Evolutionary conservation across 352 stramenopile genomes (phyloP).

Genomic region (Globisporangium abappressorium): DNA sequence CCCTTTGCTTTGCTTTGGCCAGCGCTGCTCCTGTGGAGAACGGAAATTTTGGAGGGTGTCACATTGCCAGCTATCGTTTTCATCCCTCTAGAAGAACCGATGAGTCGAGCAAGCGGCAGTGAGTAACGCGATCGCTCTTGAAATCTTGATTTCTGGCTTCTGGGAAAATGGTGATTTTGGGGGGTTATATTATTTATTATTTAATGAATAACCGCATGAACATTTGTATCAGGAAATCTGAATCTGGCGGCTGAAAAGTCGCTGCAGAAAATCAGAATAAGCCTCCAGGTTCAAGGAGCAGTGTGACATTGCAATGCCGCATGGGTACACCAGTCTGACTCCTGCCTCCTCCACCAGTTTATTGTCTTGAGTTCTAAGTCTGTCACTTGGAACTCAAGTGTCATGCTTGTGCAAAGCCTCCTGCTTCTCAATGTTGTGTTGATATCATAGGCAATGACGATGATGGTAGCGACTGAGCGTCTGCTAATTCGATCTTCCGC

Average conservation of each 20-base stretch:
- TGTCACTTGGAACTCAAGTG: too few relatives aligned
- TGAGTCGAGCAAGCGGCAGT: not conserved
- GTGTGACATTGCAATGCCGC: not conserved
- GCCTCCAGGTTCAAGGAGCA: not conserved
- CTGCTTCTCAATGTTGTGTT: not conserved
- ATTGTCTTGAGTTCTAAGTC: not conserved
- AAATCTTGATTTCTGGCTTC: not conserved
- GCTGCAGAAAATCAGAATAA: not conserved
- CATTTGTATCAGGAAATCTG: not conserved
- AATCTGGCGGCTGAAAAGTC: not conserved
- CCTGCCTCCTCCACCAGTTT: not conserved
- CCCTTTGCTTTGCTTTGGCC: not conserved
- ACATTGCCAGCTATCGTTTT: not conserved
- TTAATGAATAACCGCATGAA: too few relatives aligned
- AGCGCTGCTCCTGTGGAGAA: not conserved
- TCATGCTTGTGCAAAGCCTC: not conserved
- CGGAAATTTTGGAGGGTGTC: constrained; percentile 7
- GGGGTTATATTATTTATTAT: too few relatives aligned
- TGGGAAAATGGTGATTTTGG: not conserved
- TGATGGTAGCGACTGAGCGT: not conserved
- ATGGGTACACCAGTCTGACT: not conserved
- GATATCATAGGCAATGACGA: not conserved
- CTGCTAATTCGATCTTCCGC: too few relatives aligned
- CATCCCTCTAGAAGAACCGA: not conserved
- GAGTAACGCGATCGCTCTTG: not conserved